Percentiles rank a stretch among this genome's conserved stretches.
Conservation (phyloP, 192 early-diverging fungal genomes). For the Coemansia javaensis region DNA sequence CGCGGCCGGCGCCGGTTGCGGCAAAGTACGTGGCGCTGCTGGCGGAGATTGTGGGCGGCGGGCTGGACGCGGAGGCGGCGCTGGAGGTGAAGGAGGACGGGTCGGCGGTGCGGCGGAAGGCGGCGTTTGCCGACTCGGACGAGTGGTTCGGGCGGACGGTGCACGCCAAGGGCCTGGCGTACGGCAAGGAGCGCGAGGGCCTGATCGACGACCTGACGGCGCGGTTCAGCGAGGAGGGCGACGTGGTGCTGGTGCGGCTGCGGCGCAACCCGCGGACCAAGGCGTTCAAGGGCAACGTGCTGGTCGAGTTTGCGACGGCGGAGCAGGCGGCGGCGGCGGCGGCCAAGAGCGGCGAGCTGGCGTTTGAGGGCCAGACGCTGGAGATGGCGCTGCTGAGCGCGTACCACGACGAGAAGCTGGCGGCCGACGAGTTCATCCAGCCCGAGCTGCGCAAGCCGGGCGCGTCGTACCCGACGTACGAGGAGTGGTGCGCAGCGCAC, state of each 20-base stretch:
- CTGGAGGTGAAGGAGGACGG: constrained; percentile 38
- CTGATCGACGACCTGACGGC: constrained; percentile 31
- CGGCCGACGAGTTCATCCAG: constrained; percentile 36
- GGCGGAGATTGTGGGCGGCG: constrained; percentile 11
- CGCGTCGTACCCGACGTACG: constrained; percentile 26
- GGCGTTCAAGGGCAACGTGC: constrained; percentile 47
- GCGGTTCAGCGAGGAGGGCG: constrained; percentile 15
- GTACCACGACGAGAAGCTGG: constrained; percentile 50
- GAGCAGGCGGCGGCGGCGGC: constrained; percentile 20
- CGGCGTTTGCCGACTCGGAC: constrained; percentile 18
- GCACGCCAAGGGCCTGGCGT: constrained; percentile 43
- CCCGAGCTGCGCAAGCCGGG: constrained; percentile 44
- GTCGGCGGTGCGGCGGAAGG: constrained; percentile 34
- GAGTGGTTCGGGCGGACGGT: constrained; percentile 44
- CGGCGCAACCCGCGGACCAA: constrained; percentile 45
- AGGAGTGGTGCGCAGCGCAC: constrained; percentile 38
- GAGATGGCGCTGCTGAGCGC: constrained; percentile 17
- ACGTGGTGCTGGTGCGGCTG: constrained; percentile 31
- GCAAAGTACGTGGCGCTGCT: constrained; percentile 15
- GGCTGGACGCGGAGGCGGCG: constrained; percentile 8
- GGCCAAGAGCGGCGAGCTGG: constrained; percentile 15
- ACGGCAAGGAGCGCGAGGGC: constrained; percentile 20
- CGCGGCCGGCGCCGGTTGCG: constrained; percentile 5
- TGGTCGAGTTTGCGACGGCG: constrained; percentile 29
- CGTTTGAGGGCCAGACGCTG: constrained; percentile 21